These are phyloP conservation scores for Candida montana DNA, from an alignment of 805 yeast species.

Conservation along the genomic window DNA sequence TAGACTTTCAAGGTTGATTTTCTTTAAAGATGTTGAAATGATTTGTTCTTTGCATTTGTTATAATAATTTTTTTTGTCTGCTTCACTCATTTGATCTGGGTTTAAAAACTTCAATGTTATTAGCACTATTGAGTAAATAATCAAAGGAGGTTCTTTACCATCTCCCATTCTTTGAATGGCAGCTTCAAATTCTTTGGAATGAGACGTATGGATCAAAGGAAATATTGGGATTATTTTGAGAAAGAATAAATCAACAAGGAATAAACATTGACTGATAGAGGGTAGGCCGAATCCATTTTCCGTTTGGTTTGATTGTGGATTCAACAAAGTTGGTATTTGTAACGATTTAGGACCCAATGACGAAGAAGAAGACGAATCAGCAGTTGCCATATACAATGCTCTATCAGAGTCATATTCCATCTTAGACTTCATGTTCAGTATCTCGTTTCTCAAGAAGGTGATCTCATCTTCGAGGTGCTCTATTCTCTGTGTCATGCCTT, in stretches of 20 bases:
- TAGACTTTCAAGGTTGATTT: slow-evolving; percentile 18
- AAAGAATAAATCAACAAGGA: slow-evolving; percentile 19
- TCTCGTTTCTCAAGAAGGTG: slow-evolving; percentile 7
- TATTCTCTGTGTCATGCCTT: slow-evolving; percentile 17
- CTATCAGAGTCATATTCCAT: slow-evolving; percentile 1
- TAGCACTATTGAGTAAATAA: slow-evolving; percentile 16
- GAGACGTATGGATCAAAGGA: slow-evolving; percentile 20
- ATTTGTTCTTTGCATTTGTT: slow-evolving; percentile 17
- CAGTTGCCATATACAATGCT: not conserved
- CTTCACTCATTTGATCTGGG: slow-evolving; percentile 14
- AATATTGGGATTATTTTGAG: slow-evolving; percentile 16
- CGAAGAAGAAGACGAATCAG: slow-evolving; percentile 4
- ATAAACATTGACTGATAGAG: slow-evolving; percentile 11
- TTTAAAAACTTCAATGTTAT: slow-evolving; percentile 19
- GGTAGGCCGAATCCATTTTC: slow-evolving; percentile 11
- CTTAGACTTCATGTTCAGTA: not conserved
- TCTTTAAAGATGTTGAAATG: slow-evolving; percentile 17
- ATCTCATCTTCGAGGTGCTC: slow-evolving; percentile 17
- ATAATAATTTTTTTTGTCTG: slow-evolving; percentile 10
- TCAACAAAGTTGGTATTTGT: slow-evolving; percentile 17
- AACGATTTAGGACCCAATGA: slow-evolving; percentile 5
- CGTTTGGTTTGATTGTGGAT: slow-evolving; percentile 7
- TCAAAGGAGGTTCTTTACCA: slow-evolving; percentile 16
- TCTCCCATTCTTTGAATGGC: slow-evolving; percentile 5
- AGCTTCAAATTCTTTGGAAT: slow-evolving; percentile 9